Conservation (phyloP, 257 asterid genomes). For the Capsicum rhomboideum region DNA sequence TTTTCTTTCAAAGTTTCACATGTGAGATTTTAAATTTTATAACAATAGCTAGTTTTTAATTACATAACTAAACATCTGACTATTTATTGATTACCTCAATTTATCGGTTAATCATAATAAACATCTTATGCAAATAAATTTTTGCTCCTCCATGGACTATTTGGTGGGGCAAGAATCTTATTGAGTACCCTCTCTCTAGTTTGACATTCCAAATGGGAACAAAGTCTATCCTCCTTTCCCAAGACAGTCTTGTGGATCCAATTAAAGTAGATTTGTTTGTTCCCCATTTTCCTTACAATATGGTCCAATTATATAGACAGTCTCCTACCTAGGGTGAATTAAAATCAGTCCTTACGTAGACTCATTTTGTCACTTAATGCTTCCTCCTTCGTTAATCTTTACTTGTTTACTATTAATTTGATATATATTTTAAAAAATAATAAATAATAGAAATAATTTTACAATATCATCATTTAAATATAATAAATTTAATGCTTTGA, state of each 20-base stretch:
- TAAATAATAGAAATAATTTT: too few species aligned
- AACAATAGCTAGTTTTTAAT: background rate
- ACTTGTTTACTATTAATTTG: too few species aligned
- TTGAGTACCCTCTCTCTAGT: background rate
- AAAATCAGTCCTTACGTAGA: background rate
- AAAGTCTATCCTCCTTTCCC: background rate
- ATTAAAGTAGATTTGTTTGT: background rate
- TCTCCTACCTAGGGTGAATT: background rate
- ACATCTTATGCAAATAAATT: background rate
- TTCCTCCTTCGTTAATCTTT: too few species aligned
- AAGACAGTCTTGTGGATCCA: background rate
- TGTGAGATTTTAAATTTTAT: background rate
- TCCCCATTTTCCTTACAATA: background rate
- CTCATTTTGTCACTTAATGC: background rate
- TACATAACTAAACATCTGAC: background rate
- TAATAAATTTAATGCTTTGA: too few species aligned
- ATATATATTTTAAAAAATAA: too few species aligned
- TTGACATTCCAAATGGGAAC: background rate
- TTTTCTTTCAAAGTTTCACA: too few species aligned
- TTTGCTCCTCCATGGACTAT: background rate
- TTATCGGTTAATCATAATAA: background rate
- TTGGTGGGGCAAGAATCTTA: background rate
- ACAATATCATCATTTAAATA: too few species aligned
- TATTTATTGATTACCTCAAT: background rate
- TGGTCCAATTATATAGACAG: background rate